These are phyloP conservation scores for Alternaria sp. DNA, from an alignment of 2,329 filamentous ascomycete genomes.

Conservation along the genomic window DNA sequence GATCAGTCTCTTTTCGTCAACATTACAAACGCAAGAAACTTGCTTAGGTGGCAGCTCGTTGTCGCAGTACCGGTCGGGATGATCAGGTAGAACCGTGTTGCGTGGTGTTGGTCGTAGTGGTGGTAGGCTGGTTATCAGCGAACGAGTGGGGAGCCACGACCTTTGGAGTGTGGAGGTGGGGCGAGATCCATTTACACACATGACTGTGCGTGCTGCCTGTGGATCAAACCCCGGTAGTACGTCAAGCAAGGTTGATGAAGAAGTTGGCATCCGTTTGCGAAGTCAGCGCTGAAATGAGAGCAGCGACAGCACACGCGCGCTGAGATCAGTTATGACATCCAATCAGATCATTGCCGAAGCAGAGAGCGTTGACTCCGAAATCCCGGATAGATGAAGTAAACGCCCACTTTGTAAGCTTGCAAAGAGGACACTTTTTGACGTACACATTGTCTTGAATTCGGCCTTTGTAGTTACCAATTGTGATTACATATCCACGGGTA, in stretches of 20 bases:
- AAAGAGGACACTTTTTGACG: fast-evolving
- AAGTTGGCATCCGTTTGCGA: background rate
- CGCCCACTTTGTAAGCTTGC: background rate
- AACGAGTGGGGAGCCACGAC: too few species aligned
- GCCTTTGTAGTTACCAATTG: background rate
- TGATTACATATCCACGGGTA: conserved; percentile 7
- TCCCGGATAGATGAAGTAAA: background rate
- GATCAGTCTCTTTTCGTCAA: too few species aligned
- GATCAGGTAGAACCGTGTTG: too few species aligned
- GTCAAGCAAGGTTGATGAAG: background rate
- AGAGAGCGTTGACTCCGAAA: background rate
- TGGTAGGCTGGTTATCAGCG: too few species aligned
- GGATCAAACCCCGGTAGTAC: too few species aligned
- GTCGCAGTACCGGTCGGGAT: too few species aligned
- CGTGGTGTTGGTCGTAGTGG: too few species aligned
- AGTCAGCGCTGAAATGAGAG: background rate
- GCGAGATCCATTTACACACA: too few species aligned
- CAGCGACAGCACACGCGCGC: background rate
- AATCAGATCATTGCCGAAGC: background rate
- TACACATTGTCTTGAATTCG: background rate
- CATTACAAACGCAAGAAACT: too few species aligned
- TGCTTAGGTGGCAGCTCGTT: too few species aligned
- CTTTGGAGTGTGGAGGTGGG: too few species aligned
- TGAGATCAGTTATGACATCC: background rate
- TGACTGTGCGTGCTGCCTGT: too few species aligned